Conservation (phyloP, 306 rosid genomes). For the Oemleria cerasiformis region DNA sequence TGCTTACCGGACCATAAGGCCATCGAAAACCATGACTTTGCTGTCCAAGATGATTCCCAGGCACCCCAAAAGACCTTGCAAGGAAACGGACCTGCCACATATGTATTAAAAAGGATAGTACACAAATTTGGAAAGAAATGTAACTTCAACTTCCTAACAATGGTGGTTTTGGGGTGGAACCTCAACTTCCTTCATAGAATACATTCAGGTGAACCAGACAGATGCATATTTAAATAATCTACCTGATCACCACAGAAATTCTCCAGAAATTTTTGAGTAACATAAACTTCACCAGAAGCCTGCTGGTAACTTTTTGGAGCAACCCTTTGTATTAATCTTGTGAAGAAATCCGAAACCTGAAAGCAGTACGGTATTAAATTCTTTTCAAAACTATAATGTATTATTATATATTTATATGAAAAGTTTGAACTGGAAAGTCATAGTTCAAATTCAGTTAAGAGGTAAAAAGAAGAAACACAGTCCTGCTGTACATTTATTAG, state of each 20-base stretch:
- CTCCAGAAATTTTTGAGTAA: slow-evolving; percentile 77
- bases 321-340: slow-evolving; percentile 90
- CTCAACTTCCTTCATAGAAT: no score
- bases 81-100: slow-evolving; percentile 83
- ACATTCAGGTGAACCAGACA: neutral
- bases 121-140: slow-evolving; percentile 13
- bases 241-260: slow-evolving; percentile 98
- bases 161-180: neutral
- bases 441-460: neutral
- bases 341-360: slow-evolving; percentile 87
- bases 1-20: slow-evolving; percentile 98
- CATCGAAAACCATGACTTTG: slow-evolving; percentile 94
- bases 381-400: neutral
- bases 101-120: neutral
- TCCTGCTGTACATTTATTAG: slow-evolving; percentile 5
- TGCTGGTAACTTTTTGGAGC: slow-evolving; percentile 97
- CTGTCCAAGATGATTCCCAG: slow-evolving; percentile 96
- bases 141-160: neutral
- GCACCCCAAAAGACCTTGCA: slow-evolving; percentile 86
- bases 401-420: neutral
- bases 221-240: slow-evolving; percentile 12
- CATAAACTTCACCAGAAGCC: slow-evolving; percentile 81
- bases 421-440: neutral
- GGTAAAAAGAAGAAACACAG: neutral
- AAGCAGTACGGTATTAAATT: slow-evolving; percentile 7